phyloP scores from a whole-genome alignment of 495 filamentous ascomycete species.

The Parmelia sp. region DNA sequence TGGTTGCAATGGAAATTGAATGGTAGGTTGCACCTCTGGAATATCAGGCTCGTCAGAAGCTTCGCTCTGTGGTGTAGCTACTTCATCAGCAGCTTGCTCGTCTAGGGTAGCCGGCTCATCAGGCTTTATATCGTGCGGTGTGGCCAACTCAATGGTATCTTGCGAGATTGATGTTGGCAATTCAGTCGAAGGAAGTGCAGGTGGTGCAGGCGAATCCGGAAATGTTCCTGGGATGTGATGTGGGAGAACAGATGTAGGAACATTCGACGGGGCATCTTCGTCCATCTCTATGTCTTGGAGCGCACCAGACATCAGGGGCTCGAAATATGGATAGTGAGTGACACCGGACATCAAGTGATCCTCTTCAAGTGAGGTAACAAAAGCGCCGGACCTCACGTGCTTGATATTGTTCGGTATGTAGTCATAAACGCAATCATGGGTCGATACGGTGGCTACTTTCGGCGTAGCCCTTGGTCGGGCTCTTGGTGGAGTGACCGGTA shows the following conservation, averaged over 20 bases:
- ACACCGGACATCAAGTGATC: neutral
- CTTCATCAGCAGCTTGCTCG: neutral
- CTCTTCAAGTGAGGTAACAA: neutral
- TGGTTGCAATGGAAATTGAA: neutral
- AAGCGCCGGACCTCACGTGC: neutral
- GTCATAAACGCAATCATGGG: neutral
- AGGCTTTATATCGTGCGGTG: neutral
- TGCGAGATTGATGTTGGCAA: neutral
- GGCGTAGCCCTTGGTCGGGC: neutral
- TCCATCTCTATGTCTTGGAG: neutral
- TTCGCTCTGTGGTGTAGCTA: neutral
- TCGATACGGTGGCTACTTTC: neutral
- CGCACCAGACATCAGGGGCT: slow-evolving; percentile 4
- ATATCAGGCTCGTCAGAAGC: neutral
- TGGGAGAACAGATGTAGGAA: neutral
- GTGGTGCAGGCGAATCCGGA: neutral
- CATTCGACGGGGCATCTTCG: neutral
- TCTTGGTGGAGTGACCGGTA: slow-evolving; percentile 1
- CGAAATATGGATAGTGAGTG: neutral
- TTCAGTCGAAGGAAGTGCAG: neutral
- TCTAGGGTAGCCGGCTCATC: neutral
- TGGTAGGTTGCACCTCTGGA: neutral
- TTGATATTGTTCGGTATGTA: neutral
- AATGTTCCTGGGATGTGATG: neutral
- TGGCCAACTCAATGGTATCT: neutral